Evolutionary conservation across 768 basidiomycete species (phyloP), one percentile per base, ranked within the genome.

Genomic region (Boletus vinaceobasis): DNA sequence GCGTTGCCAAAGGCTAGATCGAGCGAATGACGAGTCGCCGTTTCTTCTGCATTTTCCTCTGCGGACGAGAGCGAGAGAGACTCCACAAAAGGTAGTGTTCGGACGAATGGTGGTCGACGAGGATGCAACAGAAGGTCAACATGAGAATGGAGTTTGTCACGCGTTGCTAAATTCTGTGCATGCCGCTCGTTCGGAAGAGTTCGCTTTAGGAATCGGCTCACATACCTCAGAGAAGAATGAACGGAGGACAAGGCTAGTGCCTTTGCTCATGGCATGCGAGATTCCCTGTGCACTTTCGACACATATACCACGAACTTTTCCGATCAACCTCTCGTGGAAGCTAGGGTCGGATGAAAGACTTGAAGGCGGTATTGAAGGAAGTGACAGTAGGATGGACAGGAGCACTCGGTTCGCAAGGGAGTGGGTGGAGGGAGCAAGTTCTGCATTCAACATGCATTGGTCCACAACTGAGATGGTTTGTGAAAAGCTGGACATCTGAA

Each of bases 121-220:
- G 91, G 90, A 62, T 93, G 92, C 11, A 94, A 65, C 23, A 92
- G 71, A 27, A 85, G 66, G 53, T 89, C 88, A 44, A 88, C 63
- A 35, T 72, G 71, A 21, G 63, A 71, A 56, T 77, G 71, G 31
- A 66, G 45, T 33, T 61, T 48, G 38, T 61, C 52, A 46, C 43
- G 57, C 21, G 58, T 48, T 26, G 37, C 37, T 23, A 58, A 50
- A 52, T 47, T 60, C 63, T 72, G 57, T 47, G 45, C 10, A 49
- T 40, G 37, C 5, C 9, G 38, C n/a, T 56, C 31, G 35, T 56
- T 52, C 33, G 38, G 21, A 36, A 43, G 7, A 44, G 14, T 38
- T 29, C n/a, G 4, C 32, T 35, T 36, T 27, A 42, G 51, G 14
- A 50, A 37, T 32, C 8, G 13, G 9, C 13, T 27, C 15, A 57